These are phyloP conservation scores for Pinus taeda DNA, from an alignment of 75 land plant genomes.

Conservation along the genomic window DNA sequence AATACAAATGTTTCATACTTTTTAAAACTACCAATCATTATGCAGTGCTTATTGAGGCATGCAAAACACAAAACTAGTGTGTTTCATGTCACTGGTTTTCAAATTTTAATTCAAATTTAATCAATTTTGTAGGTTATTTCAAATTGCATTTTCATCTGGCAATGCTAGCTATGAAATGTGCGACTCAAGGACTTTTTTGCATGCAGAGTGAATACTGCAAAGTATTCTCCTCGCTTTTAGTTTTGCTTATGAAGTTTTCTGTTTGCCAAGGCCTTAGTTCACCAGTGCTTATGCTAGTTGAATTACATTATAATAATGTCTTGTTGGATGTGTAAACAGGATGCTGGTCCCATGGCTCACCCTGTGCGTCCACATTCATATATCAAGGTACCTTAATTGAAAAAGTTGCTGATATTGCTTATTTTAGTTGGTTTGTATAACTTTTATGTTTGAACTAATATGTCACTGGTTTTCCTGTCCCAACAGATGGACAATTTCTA, in stretches of 20 bases:
- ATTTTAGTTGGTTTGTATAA: background rate
- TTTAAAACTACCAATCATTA: too few relatives aligned
- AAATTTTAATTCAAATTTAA: background rate
- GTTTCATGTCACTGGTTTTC: background rate
- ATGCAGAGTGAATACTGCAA: background rate
- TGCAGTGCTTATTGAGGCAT: too few relatives aligned
- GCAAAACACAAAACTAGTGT: too few relatives aligned
- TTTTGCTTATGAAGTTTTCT: background rate
- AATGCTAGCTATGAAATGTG: background rate
- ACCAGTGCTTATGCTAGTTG: background rate
- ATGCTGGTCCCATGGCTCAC: conserved; percentile 99
- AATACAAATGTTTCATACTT: too few relatives aligned
- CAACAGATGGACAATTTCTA: conserved; percentile 98
- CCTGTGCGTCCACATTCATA: conserved; percentile 98
- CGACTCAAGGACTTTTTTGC: background rate
- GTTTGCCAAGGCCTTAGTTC: too few relatives aligned
- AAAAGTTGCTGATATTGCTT: background rate
- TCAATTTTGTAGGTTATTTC: background rate
- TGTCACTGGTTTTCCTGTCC: conserved; percentile 5
- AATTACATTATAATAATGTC: background rate
- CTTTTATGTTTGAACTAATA: background rate
- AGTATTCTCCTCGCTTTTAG: background rate
- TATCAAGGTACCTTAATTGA: conserved; percentile 61
- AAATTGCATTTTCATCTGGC: background rate
- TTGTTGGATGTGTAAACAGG: conserved; percentile 37